Evolutionary conservation across 1,284 basidiomycete species (phyloP), one percentile per base, ranked within the genome.

Genomic region (Schizophyllum amplum): DNA sequence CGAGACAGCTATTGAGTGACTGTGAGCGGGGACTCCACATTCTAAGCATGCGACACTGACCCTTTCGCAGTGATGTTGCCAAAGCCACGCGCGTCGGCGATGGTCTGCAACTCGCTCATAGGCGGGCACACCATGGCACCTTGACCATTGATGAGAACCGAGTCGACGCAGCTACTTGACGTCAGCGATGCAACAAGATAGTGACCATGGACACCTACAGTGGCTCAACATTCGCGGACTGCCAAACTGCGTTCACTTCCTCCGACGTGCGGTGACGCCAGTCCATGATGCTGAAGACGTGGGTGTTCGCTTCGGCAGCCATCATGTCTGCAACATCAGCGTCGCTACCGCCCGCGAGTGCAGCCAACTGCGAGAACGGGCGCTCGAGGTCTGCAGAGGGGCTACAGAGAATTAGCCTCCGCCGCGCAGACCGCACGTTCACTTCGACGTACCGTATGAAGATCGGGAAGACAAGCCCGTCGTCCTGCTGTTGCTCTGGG

Each of bases 111-210:
- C 33, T 57, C 53, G 5, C 47, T 53, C 21, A 24, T 42, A 13
- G 56, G 48, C 11, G 56, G 56, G 22, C 56, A 57, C n/a, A 57
- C 56, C 26, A 47, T 21, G 25, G 56, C 20, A 11, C 56, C 56
- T 49, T 48, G 52, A 25, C 56, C 56, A 23, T 57, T 57, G 52
- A 57, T 55, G n/a, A 57, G 53, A 15, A 57, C 49, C 15, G 56
- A 54, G 24, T 57, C 46, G 42, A 57, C 56, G 48, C 56, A 57
- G 11, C 56, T 57, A 53, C 27, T 9, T 5, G 15, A 26, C 13
- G 24, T 13, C 6, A 42, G 24, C 7, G 7, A 21, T 11, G 6
- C 15, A 20, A n/a, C 7, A 33, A 20, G 33, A 24, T 42, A 15
- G 5, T 15, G 3, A 3, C 13, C 33, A 4, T 42, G 33, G 4